Evolutionary conservation across 768 basidiomycete genomes (phyloP).

Genomic region (Leccinellum albellum): DNA sequence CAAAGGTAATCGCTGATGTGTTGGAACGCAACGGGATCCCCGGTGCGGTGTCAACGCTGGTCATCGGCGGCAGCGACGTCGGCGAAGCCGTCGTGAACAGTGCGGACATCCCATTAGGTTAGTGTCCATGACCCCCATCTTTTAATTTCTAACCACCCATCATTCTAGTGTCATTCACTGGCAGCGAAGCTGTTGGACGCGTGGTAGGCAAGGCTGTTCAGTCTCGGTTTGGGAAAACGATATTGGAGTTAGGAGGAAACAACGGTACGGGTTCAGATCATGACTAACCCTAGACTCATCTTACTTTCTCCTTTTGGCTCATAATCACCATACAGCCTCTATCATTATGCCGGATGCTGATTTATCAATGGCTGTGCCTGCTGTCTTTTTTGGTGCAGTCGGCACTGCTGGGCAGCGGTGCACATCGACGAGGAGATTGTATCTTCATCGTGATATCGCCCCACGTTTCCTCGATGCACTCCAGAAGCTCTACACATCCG

Average conservation of each 20-base stretch:
- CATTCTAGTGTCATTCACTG: slow-evolving; percentile 84
- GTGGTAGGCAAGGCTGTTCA: slow-evolving; percentile 86
- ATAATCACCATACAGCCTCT: slow-evolving; percentile 53
- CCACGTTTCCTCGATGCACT: slow-evolving; percentile 72
- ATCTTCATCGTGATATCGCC: slow-evolving; percentile 81
- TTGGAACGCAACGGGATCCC: slow-evolving; percentile 80
- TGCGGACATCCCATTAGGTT: slow-evolving; percentile 74
- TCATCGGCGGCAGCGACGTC: slow-evolving; percentile 77
- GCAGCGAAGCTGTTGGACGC: slow-evolving; percentile 83
- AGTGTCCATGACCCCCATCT: slow-evolving; percentile 9
- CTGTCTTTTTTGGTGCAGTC: slow-evolving; percentile 91
- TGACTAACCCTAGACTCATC: slow-evolving; percentile 17
- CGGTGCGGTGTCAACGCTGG: slow-evolving; percentile 77
- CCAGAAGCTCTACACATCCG: slow-evolving; percentile 63
- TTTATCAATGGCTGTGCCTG: slow-evolving; percentile 80
- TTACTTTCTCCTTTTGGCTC: slow-evolving; percentile 14
- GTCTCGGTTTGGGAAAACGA: slow-evolving; percentile 82
- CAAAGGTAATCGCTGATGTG: slow-evolving; percentile 75
- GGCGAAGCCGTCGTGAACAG: slow-evolving; percentile 79
- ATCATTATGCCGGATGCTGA: slow-evolving; percentile 94
- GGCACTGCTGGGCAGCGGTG: slow-evolving; percentile 77
- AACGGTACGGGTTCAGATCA: slow-evolving; percentile 58
- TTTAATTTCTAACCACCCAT: slow-evolving; percentile 1
- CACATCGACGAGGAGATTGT: slow-evolving; percentile 88
- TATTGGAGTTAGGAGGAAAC: slow-evolving; percentile 93